Conservation (phyloP, 495 filamentous ascomycete genomes). For the Talaromyces liani region DNA sequence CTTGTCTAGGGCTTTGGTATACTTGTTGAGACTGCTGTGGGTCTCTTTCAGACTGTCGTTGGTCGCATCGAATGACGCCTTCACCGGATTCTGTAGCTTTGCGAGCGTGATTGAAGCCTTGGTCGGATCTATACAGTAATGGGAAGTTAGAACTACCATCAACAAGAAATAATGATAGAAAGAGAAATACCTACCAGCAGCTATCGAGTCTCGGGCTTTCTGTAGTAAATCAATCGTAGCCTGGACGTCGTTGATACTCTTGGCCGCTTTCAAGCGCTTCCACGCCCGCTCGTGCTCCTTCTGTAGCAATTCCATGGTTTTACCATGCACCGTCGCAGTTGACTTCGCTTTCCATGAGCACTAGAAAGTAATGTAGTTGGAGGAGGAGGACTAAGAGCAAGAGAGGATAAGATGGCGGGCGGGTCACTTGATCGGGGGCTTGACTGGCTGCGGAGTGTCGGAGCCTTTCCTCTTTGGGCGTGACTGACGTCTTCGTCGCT, state of each 20-base stretch:
- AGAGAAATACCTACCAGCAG: constrained; percentile 42
- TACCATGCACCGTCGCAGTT: background rate
- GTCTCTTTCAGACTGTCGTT: constrained; percentile 74
- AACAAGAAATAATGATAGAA: background rate
- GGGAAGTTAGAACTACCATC: background rate
- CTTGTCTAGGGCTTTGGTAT: constrained; percentile 77
- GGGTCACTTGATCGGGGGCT: background rate
- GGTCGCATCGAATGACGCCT: constrained; percentile 66
- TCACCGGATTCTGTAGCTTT: constrained; percentile 77
- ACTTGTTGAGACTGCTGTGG: constrained; percentile 67
- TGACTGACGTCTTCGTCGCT: constrained; percentile 10
- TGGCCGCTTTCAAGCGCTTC: constrained; percentile 59
- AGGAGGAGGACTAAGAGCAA: background rate
- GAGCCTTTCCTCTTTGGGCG: constrained; percentile 7
- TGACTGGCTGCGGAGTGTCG: background rate
- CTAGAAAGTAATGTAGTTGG: background rate
- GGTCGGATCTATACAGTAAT: constrained; percentile 51
- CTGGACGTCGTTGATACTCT: constrained; percentile 69
- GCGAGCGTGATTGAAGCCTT: constrained; percentile 63
- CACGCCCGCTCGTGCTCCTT: constrained; percentile 65
- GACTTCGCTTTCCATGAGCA: background rate
- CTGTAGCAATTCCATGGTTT: constrained; percentile 62
- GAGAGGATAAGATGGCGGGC: background rate
- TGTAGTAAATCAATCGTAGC: constrained; percentile 68
- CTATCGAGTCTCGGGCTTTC: constrained; percentile 61